Conservation (phyloP, 179 eudicot species). For the Monotropa hypopitys region DNA sequence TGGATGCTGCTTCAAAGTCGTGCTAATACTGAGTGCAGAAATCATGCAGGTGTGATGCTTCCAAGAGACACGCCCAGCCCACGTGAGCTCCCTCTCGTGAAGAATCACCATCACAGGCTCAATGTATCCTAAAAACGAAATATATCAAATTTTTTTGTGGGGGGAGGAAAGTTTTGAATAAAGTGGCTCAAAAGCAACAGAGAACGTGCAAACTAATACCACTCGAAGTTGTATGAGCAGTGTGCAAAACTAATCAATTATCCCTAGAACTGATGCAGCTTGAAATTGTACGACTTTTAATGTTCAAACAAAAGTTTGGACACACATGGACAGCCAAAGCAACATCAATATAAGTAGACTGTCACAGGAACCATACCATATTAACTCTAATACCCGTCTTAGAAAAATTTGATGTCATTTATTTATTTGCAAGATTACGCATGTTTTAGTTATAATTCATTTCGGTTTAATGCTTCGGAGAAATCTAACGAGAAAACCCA, state of each 20-base stretch:
- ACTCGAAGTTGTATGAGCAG: not conserved
- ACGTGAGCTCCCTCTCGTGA: slow-evolving; percentile 84
- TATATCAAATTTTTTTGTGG: not conserved
- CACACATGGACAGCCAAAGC: not conserved
- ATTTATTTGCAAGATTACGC: too few relatives aligned
- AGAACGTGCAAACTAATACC: not conserved
- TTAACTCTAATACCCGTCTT: too few relatives aligned
- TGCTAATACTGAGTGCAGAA: slow-evolving; percentile 88
- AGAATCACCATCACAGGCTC: slow-evolving; percentile 93
- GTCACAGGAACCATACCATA: not conserved
- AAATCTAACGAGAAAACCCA: too few relatives aligned
- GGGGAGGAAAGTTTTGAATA: not conserved
- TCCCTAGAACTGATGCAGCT: not conserved
- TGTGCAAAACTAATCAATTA: not conserved
- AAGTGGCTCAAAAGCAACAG: not conserved
- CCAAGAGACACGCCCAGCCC: slow-evolving; percentile 91
- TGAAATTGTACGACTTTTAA: not conserved
- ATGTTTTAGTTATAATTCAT: too few relatives aligned
- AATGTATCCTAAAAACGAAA: slow-evolving; percentile 52
- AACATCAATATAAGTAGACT: not conserved
- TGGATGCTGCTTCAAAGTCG: slow-evolving; percentile 90
- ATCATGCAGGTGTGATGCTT: slow-evolving; percentile 90
- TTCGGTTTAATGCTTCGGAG: too few relatives aligned
- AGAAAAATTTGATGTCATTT: too few relatives aligned
- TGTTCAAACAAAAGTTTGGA: not conserved